phyloP scores from a whole-genome alignment of 1,284 basidiomycete species.

The Coriolopsis trogii region DNA sequence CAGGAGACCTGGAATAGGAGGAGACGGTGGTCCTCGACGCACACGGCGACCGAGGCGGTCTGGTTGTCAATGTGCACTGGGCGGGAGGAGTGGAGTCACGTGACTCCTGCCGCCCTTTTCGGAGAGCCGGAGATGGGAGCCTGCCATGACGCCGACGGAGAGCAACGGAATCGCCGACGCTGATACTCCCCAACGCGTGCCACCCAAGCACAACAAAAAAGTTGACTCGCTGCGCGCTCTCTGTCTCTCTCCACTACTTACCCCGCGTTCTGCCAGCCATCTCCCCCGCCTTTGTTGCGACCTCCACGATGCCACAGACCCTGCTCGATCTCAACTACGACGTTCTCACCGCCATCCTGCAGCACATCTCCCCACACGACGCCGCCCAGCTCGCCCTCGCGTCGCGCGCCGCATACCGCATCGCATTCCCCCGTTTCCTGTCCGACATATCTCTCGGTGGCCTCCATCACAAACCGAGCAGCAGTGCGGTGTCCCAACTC shows the following conservation, averaged over 20 bases:
- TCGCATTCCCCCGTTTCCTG: conserved; percentile 22
- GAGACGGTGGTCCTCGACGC: background rate
- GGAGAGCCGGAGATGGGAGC: conserved; percentile 5
- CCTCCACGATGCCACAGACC: conserved; percentile 13
- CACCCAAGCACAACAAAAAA: no score
- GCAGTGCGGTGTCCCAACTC: conserved; percentile 21
- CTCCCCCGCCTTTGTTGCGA: background rate
- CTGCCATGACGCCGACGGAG: conserved; percentile 14
- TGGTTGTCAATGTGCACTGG: no score
- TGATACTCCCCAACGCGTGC: conserved; percentile 8
- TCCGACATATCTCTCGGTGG: conserved; percentile 21
- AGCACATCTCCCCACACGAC: conserved; percentile 15
- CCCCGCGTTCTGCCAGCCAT: background rate
- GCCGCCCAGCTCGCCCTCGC: conserved; percentile 21
- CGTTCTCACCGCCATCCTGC: conserved; percentile 21
- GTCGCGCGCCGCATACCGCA: conserved; percentile 16
- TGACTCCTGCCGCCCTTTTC: conserved; percentile 10
- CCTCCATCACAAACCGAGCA: conserved; percentile 21
- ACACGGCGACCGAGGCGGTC: no score
- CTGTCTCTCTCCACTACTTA: background rate
- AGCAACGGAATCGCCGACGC: conserved; percentile 13
- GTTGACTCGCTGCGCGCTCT: conserved; percentile 3
- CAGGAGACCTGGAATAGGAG: background rate
- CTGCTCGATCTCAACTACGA: conserved; percentile 25
- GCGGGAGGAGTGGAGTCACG: no score